Evolutionary conservation across 345 rosid species (phyloP).

Genomic region (Sapria himalayana): DNA sequence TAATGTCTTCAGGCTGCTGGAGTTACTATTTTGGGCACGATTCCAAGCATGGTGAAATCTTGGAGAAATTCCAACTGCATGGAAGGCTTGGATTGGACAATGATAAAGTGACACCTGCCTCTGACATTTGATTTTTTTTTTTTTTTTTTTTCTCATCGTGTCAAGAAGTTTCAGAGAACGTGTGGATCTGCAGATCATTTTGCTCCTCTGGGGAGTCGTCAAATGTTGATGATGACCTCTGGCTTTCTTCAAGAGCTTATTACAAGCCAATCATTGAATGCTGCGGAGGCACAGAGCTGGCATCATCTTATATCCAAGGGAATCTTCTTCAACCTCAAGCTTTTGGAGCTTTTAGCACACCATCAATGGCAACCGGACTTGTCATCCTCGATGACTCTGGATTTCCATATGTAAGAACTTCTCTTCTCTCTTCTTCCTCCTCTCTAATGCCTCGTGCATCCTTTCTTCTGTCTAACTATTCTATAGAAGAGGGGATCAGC

Average conservation of each 20-base stretch:
- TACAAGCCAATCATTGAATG: slow-evolving; percentile 59
- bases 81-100: slow-evolving; percentile 67
- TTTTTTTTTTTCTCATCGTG: too few relatives aligned
- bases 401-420: slow-evolving; percentile 28
- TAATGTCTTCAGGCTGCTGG: slow-evolving; percentile 55
- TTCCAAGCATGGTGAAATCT: slow-evolving; percentile 71
- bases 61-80: slow-evolving; percentile 54
- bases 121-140: too few relatives aligned
- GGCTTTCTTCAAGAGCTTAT: slow-evolving; percentile 74
- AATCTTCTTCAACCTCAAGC: slow-evolving; percentile 63
- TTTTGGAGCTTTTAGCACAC: slow-evolving; percentile 66
- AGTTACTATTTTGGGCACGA: slow-evolving; percentile 69
- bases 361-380: slow-evolving; percentile 52
- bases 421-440: too few relatives aligned
- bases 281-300: slow-evolving; percentile 85
- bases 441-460: too few relatives aligned
- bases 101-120: slow-evolving; percentile 44
- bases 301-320: slow-evolving; percentile 59
- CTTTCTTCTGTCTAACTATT: too few relatives aligned
- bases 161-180: too few relatives aligned
- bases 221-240: slow-evolving; percentile 69
- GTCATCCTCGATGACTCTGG: slow-evolving; percentile 63
- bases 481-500: too few relatives aligned
- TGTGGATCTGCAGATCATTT: slow-evolving; percentile 23
- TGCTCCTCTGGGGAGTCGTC: slow-evolving; percentile 72